These are phyloP conservation scores for Grosmannia penicillata DNA, from an alignment of 2,329 filamentous ascomycete species.

Conservation along the genomic window DNA sequence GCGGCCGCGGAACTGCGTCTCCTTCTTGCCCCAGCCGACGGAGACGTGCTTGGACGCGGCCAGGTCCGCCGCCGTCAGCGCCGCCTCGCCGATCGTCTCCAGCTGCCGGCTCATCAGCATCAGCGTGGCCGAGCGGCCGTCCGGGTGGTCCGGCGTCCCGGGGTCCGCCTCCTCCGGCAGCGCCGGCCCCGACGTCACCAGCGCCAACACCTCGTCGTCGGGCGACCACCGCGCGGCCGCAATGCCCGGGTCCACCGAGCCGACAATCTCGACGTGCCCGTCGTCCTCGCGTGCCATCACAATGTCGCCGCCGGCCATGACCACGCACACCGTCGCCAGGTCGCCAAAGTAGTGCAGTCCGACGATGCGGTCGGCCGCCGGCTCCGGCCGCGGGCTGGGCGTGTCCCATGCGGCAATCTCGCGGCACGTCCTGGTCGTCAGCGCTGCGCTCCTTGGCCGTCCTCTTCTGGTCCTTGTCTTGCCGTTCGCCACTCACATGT, in stretches of 20 bases:
- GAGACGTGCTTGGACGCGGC: slow-evolving; percentile 86
- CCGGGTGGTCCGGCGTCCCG: slow-evolving; percentile 25
- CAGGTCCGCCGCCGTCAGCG: slow-evolving; percentile 61
- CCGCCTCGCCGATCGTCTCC: slow-evolving; percentile 64
- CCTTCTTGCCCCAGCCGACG: slow-evolving; percentile 95
- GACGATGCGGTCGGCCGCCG: slow-evolving; percentile 61
- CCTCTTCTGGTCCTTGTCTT: background rate
- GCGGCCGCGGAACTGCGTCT: slow-evolving; percentile 93
- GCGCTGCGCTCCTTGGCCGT: background rate
- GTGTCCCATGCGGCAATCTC: slow-evolving; percentile 79
- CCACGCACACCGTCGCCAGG: slow-evolving; percentile 59
- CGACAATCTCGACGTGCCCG: slow-evolving; percentile 76
- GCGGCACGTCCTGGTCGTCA: slow-evolving; percentile 13
- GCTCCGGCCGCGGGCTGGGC: slow-evolving; percentile 60
- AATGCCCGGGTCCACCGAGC: slow-evolving; percentile 86
- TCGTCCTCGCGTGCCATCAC: slow-evolving; percentile 63
- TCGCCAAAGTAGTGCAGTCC: slow-evolving; percentile 78
- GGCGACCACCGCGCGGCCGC: slow-evolving; percentile 84
- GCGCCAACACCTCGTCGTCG: slow-evolving; percentile 78
- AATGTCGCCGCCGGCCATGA: slow-evolving; percentile 84
- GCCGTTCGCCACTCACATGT: background rate
- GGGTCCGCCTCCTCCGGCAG: background rate
- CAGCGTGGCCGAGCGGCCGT: slow-evolving; percentile 49
- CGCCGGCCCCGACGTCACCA: slow-evolving; percentile 48
- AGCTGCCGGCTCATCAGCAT: slow-evolving; percentile 90